phyloP scores from a whole-genome alignment of 2,329 filamentous ascomycete genomes.

The Colletotrichum nymphaeae region DNA sequence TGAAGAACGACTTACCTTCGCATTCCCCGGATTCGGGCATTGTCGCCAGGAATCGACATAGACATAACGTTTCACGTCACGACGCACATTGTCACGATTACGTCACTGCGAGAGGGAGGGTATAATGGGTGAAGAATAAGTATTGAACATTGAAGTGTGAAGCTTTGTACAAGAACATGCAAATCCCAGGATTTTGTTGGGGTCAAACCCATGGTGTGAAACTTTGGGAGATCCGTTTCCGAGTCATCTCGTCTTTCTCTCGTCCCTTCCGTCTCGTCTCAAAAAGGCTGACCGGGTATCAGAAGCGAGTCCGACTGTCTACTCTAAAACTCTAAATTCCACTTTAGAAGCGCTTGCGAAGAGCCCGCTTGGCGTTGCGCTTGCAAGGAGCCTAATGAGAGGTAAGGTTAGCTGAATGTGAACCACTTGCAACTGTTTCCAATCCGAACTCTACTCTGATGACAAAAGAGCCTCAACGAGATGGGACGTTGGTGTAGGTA shows the following conservation, averaged over 20 bases:
- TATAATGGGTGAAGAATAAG: conserved; percentile 15
- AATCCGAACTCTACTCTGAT: conserved; percentile 7
- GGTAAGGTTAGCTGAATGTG: neutral
- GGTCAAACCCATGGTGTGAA: conserved; percentile 11
- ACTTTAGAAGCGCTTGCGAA: conserved; percentile 32
- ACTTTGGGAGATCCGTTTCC: conserved; percentile 21
- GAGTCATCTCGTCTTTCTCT: conserved; percentile 19
- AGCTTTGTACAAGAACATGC: conserved; percentile 36
- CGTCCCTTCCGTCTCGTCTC: conserved; percentile 5
- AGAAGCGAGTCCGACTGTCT: conserved; percentile 17
- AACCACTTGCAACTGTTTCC: conserved; percentile 9
- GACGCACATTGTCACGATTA: conserved; percentile 3
- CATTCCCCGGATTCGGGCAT: no score
- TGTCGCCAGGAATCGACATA: neutral
- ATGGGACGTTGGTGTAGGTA: neutral
- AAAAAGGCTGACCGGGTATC: conserved; percentile 16
- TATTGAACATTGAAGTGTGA: conserved; percentile 31
- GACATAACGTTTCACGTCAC: conserved; percentile 15
- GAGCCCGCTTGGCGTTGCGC: conserved; percentile 27
- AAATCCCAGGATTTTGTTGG: conserved; percentile 26
- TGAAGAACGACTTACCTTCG: no score
- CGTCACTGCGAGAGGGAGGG: neutral
- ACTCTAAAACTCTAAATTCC: conserved; percentile 16
- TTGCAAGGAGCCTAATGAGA: conserved; percentile 22
- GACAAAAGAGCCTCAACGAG: neutral